Conservation (phyloP, 2,329 filamentous ascomycete species). For the Purpureocillium lavendulum region DNA sequence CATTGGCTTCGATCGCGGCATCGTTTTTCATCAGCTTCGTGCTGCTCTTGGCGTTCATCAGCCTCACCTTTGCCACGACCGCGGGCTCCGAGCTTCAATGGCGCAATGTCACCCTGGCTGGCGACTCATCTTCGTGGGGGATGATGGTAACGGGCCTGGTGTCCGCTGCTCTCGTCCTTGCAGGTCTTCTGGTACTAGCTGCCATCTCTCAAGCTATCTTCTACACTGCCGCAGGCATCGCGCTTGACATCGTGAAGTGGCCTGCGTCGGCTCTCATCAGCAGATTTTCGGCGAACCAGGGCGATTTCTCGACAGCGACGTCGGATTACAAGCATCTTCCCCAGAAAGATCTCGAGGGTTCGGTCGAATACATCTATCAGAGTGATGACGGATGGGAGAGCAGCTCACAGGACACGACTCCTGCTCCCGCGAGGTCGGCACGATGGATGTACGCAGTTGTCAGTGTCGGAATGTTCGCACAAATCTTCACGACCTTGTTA, state of each 20-base stretch:
- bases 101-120: slow-evolving; percentile 21
- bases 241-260: slow-evolving; percentile 17
- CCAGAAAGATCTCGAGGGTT: neutral
- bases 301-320: slow-evolving; percentile 13
- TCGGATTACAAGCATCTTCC: slow-evolving; percentile 10
- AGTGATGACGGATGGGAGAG: neutral
- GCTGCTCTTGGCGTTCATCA: slow-evolving; percentile 15
- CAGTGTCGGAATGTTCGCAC: slow-evolving; percentile 8
- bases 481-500: slow-evolving; percentile 11
- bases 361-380: neutral
- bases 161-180: slow-evolving; percentile 13
- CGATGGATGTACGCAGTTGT: slow-evolving; percentile 8
- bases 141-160: slow-evolving; percentile 21
- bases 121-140: slow-evolving; percentile 19
- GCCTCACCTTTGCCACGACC: slow-evolving; percentile 16
- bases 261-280: slow-evolving; percentile 9
- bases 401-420: neutral
- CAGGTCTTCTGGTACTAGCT: slow-evolving; percentile 8
- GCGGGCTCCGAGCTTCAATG: slow-evolving; percentile 25
- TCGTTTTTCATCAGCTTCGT: slow-evolving; percentile 11
- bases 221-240: slow-evolving; percentile 10
- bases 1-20: slow-evolving; percentile 8
- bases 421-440: neutral
- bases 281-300: neutral
- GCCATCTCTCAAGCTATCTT: slow-evolving; percentile 17